phyloP scores from a whole-genome alignment of 805 yeast genomes.

The Wickerhamomyces rabaulensis region DNA sequence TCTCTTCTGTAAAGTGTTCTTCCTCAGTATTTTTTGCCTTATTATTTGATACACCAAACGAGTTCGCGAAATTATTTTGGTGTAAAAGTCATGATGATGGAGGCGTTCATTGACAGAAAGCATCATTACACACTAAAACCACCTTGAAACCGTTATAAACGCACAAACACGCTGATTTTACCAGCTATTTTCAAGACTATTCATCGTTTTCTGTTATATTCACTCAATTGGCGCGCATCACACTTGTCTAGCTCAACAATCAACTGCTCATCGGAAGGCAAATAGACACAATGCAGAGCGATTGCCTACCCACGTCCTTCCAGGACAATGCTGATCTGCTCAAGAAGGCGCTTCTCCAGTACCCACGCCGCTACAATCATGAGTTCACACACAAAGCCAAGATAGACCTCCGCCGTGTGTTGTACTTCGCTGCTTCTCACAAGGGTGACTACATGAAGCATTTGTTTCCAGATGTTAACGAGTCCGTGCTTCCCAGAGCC shows the following conservation, averaged over 20 bases:
- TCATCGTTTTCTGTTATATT: no score
- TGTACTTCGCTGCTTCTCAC: slow-evolving; percentile 38
- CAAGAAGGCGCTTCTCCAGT: slow-evolving; percentile 30
- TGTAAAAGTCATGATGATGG: no score
- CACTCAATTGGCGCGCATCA: background rate
- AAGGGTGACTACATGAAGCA: slow-evolving; percentile 34
- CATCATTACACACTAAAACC: background rate
- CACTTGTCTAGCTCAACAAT: background rate
- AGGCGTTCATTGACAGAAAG: background rate
- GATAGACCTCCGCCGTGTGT: slow-evolving; percentile 33
- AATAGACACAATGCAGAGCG: background rate
- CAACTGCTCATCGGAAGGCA: background rate
- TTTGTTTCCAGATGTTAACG: slow-evolving; percentile 31
- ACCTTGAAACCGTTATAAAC: background rate
- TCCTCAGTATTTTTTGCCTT: background rate
- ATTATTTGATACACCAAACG: background rate
- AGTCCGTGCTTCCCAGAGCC: slow-evolving; percentile 15
- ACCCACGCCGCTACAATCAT: slow-evolving; percentile 32
- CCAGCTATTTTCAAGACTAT: no score
- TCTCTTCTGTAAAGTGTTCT: no score
- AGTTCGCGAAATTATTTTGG: background rate
- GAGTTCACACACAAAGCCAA: slow-evolving; percentile 27
- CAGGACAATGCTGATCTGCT: slow-evolving; percentile 19
- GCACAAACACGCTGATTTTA: no score
- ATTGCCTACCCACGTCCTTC: slow-evolving; percentile 10